Base-by-base conservation (phyloP, 495 filamentous ascomycete species). In the Hypomontagnella monticulosa region DNA sequence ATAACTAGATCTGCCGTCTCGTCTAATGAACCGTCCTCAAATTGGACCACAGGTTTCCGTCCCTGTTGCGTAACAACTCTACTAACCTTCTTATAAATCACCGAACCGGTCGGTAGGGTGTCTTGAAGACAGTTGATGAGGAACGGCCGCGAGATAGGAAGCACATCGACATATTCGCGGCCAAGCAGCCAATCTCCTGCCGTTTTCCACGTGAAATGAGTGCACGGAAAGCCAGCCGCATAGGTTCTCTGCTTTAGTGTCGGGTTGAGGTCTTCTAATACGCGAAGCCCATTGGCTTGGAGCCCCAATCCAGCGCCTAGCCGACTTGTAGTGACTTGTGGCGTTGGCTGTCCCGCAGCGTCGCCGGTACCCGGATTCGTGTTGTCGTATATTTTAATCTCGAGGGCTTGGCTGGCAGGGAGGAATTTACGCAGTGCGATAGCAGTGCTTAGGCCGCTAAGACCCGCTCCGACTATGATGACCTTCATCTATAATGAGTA, bases 1-100 rank as follows among this genome's bases (percentile, higher is more conserved):
- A 89, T 78, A 1, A 88, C 77, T 54, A 91, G 59, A 73, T 84
- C 83, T 0, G 78, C 84, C 1, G 46, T 37, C 30, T 79, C 73
- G 4, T 79, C 78, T 4, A 71, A 67, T n/a, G 61, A 58, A 6
- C 73, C 77, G 52, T 79, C 77, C 16, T 68, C 57, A 41, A 79
- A 73, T 15, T 70, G 54, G 36, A 81, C 76, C 0, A 56, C 36
- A 15, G 60, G 60, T 11, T 38, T 63, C 23, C 20, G 19, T 18
- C 52, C 60, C 19, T 63, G 60, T 8, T 36, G 52, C 27, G 20
- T 32, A 30, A 63, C 7, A 3, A 63, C 53, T 15, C 38, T 57
- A 5, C 34, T 16, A 30, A 63, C 51, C 27, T 55, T 63, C 36
- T 63, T 56, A 27, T 55, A 41, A n/a, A 57, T 27, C 27, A 63